Evolutionary conservation across 1,284 basidiomycete genomes (phyloP).

Genomic region (Coniferiporia sulphurascens): DNA sequence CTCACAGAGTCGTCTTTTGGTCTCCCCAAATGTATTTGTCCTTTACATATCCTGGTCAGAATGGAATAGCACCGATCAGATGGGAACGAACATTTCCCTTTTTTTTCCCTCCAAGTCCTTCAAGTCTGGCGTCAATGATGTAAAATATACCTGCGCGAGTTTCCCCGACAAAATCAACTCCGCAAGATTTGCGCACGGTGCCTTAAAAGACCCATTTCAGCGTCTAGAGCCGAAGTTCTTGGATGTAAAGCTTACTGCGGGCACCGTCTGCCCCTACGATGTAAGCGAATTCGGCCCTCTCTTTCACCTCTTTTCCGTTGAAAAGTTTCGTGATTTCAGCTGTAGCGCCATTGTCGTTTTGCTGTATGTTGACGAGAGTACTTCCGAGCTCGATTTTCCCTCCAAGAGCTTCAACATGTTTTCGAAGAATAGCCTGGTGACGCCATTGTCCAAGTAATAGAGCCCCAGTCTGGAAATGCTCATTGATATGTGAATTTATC

Average conservation of each 20-base stretch:
- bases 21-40: constrained; percentile 27
- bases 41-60: not conserved
- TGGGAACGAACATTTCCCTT: constrained; percentile 23
- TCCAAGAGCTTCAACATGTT: constrained; percentile 15
- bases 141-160: constrained; percentile 29
- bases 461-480: not conserved
- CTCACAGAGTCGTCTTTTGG: constrained; percentile 20
- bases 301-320: not conserved
- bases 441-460: constrained; percentile 10
- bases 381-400: constrained; percentile 12
- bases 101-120: constrained; percentile 28
- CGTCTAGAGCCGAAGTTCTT: not conserved
- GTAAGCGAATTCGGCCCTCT: constrained; percentile 7
- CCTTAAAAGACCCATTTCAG: constrained; percentile 21
- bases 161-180: constrained; percentile 42
- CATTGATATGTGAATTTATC: not conserved
- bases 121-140: constrained; percentile 38
- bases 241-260: constrained; percentile 23
- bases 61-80: not conserved
- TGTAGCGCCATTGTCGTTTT: constrained; percentile 7
- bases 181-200: constrained; percentile 34
- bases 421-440: constrained; percentile 14
- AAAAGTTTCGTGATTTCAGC: not conserved
- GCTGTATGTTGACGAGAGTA: constrained; percentile 5
- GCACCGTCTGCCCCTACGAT: constrained; percentile 37